Conservation (phyloP, 768 basidiomycete genomes). For the Trametes punicea region DNA sequence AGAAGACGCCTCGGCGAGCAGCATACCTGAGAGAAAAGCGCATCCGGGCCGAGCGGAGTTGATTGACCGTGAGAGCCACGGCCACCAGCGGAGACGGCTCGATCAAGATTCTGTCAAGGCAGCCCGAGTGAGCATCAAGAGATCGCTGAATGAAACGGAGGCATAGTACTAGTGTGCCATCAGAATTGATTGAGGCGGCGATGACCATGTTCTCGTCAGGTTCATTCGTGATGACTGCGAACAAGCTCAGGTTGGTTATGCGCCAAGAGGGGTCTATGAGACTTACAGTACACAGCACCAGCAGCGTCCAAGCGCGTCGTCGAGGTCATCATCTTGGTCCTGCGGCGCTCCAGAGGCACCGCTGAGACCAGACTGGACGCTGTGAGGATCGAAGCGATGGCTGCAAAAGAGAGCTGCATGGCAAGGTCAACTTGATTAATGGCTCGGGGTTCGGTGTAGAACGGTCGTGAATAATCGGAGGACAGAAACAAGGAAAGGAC, state of each 20-base stretch:
- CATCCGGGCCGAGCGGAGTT: constrained; percentile 21
- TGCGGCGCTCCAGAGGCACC: constrained; percentile 5
- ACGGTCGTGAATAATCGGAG: background rate
- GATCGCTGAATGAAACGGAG: no score
- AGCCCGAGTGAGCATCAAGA: background rate
- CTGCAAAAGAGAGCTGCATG: constrained; percentile 10
- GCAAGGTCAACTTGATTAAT: background rate
- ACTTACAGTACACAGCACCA: constrained; percentile 17
- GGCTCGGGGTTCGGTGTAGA: background rate
- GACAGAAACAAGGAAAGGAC: background rate
- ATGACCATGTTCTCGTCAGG: constrained; percentile 43
- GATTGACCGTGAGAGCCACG: constrained; percentile 21
- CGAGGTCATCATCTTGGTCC: constrained; percentile 12
- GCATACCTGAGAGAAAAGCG: constrained; percentile 22
- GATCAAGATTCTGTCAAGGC: constrained; percentile 14
- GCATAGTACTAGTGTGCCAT: constrained; percentile 39
- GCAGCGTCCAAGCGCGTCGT: constrained; percentile 7
- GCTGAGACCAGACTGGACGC: constrained; percentile 12
- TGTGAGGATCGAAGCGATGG: constrained; percentile 7
- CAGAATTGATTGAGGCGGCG: constrained; percentile 37
- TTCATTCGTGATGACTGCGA: constrained; percentile 49
- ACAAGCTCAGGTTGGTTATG: background rate
- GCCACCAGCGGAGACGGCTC: constrained; percentile 21
- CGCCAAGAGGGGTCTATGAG: no score
- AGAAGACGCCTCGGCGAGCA: background rate